Evolutionary conservation across 192 early-diverging fungal genomes (phyloP).

Genomic region (Spinellus fusiger): DNA sequence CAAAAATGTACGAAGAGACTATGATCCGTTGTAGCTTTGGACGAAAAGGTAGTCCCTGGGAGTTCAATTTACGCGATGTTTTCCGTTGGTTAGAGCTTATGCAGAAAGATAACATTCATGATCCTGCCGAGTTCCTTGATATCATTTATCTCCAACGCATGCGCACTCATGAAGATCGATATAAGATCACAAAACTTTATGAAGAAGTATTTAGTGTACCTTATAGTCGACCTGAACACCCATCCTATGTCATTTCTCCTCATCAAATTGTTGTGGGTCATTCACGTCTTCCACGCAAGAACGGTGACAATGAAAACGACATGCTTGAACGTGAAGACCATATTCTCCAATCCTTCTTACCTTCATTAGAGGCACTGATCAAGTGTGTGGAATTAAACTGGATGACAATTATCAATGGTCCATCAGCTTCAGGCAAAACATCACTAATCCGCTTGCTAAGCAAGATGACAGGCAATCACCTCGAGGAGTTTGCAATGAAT

Average conservation of each 20-base stretch:
- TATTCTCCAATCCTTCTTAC: slow-evolving; percentile 58
- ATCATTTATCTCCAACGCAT: slow-evolving; percentile 88
- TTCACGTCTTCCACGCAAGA: slow-evolving; percentile 47
- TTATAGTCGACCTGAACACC: slow-evolving; percentile 31
- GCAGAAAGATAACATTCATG: slow-evolving; percentile 38
- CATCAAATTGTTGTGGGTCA: slow-evolving; percentile 54
- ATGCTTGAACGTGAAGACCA: slow-evolving; percentile 48
- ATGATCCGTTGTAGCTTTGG: slow-evolving; percentile 73
- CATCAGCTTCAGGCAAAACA: slow-evolving; percentile 83
- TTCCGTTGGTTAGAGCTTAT: slow-evolving; percentile 89
- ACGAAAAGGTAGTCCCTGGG: slow-evolving; percentile 85
- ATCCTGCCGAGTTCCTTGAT: slow-evolving; percentile 67
- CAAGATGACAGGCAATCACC: slow-evolving; percentile 68
- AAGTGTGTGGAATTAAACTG: slow-evolving; percentile 84
- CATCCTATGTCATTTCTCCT: slow-evolving; percentile 47
- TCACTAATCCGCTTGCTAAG: slow-evolving; percentile 80
- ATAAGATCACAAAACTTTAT: slow-evolving; percentile 48
- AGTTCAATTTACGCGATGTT: slow-evolving; percentile 98
- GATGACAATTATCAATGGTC: slow-evolving; percentile 89
- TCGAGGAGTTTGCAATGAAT: slow-evolving; percentile 96
- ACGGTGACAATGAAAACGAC: slow-evolving; percentile 20
- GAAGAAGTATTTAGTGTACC: slow-evolving; percentile 45
- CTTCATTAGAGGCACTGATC: slow-evolving; percentile 71
- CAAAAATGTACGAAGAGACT: slow-evolving; percentile 77
- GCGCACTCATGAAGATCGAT: slow-evolving; percentile 74